phyloP scores from a whole-genome alignment of 257 asterid genomes.

The Solanum raphanifolium region DNA sequence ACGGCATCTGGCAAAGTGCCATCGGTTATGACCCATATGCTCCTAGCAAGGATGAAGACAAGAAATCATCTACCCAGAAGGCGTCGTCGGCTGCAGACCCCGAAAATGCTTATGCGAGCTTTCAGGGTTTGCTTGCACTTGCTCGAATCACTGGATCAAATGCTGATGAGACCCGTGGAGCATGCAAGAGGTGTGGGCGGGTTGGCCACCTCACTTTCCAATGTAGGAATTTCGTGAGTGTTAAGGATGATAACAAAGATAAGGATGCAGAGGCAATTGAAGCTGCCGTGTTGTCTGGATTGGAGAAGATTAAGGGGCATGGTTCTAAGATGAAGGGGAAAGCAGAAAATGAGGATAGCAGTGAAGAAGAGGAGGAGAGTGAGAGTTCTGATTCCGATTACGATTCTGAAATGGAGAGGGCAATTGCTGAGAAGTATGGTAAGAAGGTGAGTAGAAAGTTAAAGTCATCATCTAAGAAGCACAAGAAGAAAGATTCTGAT shows the following conservation, averaged over 20 bases:
- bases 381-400: conserved; percentile 76
- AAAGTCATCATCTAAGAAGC: conserved; percentile 23
- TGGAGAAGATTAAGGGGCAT: conserved; percentile 52
- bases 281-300: conserved; percentile 55
- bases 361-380: conserved; percentile 60
- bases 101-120: conserved; percentile 82
- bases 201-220: conserved; percentile 91
- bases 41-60: conserved; percentile 68
- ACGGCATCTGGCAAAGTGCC: conserved; percentile 99
- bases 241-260: conserved; percentile 44
- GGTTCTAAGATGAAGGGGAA: conserved; percentile 10
- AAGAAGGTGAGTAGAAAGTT: conserved; percentile 24
- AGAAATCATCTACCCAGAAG: conserved; percentile 15
- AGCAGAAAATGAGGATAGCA: conserved; percentile 35
- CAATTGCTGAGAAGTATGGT: conserved; percentile 39
- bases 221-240: conserved; percentile 90
- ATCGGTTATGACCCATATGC: conserved; percentile 97
- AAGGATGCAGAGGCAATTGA: conserved; percentile 45
- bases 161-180: conserved; percentile 84
- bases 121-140: conserved; percentile 83
- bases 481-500: conserved; percentile 23
- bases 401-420: conserved; percentile 76
- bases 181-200: conserved; percentile 87
- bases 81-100: conserved; percentile 39
- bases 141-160: conserved; percentile 84